Base-by-base conservation (phyloP, 371 early-diverging fungal genomes). In the Parasitella parasitica region DNA sequence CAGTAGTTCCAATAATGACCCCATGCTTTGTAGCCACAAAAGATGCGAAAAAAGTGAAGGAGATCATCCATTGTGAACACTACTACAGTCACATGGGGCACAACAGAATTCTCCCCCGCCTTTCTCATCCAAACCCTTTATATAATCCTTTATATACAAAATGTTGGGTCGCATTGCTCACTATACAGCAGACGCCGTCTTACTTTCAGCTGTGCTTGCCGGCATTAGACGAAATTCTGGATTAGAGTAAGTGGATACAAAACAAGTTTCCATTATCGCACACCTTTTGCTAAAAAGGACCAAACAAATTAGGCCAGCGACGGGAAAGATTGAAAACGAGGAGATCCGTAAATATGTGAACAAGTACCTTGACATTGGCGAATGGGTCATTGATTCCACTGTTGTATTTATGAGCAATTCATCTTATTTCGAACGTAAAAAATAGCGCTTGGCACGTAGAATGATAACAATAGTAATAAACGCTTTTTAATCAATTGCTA, bases 201-300 rank as follows among this genome's bases (percentile, higher is more conserved):
- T 92, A 16, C 74, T 92, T 36, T 90, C 92, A 15, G 81, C 91
- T 15, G 85, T 84, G 13, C 81, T 92, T 54, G 93, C 93, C 7
- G 91, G 92, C 9, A 86, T 91, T 54, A 88, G 85, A 60, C 80
- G 89, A 61, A 85, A 87, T 60, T 80, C 91, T 1, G 93, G 91
- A 20, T 63, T 82, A 39, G 73, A 78, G 86, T 87, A 84, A 77
- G 77, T 7, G 15, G 34, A 8, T 20, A 49, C 24, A 39, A 2
- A 60, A 30, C 16, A 36, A 34, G 8, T n/a, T n/a, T n/a, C n/a
- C n/a, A n/a, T n/a, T n/a, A n/a, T 4, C 16, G 22, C n/a, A 24
- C 51, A 58, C 27, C 53, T 43, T n/a, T 24, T 24, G 26, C 24
- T 22, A 12, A 12, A 46, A 24, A 6, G 1, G 18, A 20, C 13